Percentiles rank a stretch among this genome's conserved stretches.
These are phyloP conservation scores for Codiaeum variegatum DNA, from an alignment of 441 rosid species.

Conservation along the genomic window DNA sequence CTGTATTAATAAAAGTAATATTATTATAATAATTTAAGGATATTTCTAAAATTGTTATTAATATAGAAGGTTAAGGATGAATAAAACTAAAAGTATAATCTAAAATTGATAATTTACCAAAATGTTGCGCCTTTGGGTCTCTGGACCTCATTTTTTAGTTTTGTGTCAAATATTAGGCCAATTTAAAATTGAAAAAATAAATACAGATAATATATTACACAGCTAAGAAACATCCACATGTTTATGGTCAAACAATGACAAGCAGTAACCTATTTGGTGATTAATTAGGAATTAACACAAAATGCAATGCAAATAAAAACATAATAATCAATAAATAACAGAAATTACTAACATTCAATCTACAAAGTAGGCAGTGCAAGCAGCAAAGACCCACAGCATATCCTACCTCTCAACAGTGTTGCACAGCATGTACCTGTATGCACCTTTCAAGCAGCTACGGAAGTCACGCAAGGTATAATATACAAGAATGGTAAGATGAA, in stretches of 20 bases:
- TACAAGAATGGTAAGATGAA: conserved; percentile 23
- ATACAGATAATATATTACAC: not conserved
- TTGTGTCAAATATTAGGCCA: too few relatives aligned
- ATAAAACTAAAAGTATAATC: not conserved
- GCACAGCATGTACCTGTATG: conserved; percentile 54
- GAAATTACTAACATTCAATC: conserved; percentile 45
- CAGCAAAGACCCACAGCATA: conserved; percentile 53
- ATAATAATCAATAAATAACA: conserved; percentile 30
- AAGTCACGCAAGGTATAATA: conserved; percentile 29
- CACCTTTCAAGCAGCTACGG: conserved; percentile 49
- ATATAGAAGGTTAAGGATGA: too few relatives aligned
- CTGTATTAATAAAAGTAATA: too few relatives aligned
- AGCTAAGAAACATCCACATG: not conserved
- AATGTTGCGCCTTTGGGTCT: not conserved
- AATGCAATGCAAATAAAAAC: conserved; percentile 18
- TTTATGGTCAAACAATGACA: conserved; percentile 2
- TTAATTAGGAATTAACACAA: not conserved
- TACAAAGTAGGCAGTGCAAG: conserved; percentile 47
- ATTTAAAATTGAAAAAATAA: not conserved
- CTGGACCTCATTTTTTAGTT: too few relatives aligned
- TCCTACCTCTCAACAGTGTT: conserved; percentile 57
- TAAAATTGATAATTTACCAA: not conserved
- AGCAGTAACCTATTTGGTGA: not conserved
- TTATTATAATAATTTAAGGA: too few relatives aligned
- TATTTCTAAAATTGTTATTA: too few relatives aligned